Evolutionary conservation across 805 yeast species (phyloP), one percentile per base, ranked within the genome.

Genomic region (Wickerhamomyces hampshirensis): DNA sequence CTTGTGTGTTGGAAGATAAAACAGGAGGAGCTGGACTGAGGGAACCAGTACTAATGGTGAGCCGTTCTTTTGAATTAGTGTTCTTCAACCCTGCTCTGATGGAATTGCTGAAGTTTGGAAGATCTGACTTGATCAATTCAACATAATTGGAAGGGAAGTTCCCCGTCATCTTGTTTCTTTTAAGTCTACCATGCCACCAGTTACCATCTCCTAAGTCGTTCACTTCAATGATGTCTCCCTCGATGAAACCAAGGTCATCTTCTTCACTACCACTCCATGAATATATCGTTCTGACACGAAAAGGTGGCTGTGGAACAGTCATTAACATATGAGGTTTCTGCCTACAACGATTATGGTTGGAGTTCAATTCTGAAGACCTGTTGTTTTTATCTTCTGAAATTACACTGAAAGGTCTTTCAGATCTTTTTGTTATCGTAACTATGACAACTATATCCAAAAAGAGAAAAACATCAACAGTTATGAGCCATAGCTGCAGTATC

Each of bases 211-310:
- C 85, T 9, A 77, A 64, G 40, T 77, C 69, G 35, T 79, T 73
- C 5, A 93, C 95, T 44, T 87, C 95, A 48, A 93, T 85, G 34
- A 85, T 65, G 55, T 93, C 98, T 34, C 94, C 95, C 62, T 93
- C 98, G 15, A 89, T 72, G 56, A 93, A 93, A 1, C 98, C 98
- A 29, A 93, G 68, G 55, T 93, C 97, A 31, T 84, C 83, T 37
- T 80, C 84, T 51, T 84, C 77, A 52, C 87, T 88, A 12, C 96
- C 98, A 15, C 96, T 80, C 96, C 96, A 89, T 17, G 96, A 86
- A 55, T 84, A 91, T 27, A 74, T 73, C 8, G 98, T 93, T 53
- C 75, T 75, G 23, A 82, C 95, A 53, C 71, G 70, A 59, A 85
- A 85, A 4, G 94, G 94, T 13, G 73, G 65, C 19, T 63, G 61